Evolutionary conservation across 441 rosid genomes (phyloP).

Genomic region (Arabidopsis lyrata): DNA sequence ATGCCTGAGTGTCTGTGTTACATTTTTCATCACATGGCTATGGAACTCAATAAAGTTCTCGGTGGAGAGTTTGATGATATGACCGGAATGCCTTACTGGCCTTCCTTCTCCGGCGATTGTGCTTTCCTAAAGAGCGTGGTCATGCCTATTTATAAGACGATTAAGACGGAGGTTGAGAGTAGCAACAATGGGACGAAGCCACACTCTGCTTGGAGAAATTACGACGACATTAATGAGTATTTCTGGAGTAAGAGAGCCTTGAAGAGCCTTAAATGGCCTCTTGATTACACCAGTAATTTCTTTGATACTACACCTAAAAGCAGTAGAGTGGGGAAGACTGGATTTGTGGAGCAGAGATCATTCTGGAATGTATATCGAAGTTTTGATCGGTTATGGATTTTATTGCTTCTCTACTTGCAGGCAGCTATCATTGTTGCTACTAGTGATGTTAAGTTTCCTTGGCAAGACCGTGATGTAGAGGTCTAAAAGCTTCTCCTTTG

Average conservation of each 20-base stretch:
- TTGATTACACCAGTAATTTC: slow-evolving; percentile 56
- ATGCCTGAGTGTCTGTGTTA: slow-evolving; percentile 69
- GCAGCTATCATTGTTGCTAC: slow-evolving; percentile 68
- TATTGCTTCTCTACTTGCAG: slow-evolving; percentile 64
- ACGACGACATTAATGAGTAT: slow-evolving; percentile 75
- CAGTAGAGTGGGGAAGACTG: slow-evolving; percentile 71
- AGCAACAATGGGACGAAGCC: slow-evolving; percentile 72
- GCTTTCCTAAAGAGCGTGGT: slow-evolving; percentile 63
- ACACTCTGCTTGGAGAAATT: slow-evolving; percentile 75
- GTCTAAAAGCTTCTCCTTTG: slow-evolving; percentile 39
- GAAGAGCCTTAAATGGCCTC: slow-evolving; percentile 66
- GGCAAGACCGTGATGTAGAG: slow-evolving; percentile 56
- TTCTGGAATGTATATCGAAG: slow-evolving; percentile 74
- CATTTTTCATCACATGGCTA: slow-evolving; percentile 70
- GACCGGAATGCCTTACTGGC: slow-evolving; percentile 64
- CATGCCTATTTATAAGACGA: slow-evolving; percentile 63
- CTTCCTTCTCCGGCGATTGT: slow-evolving; percentile 63
- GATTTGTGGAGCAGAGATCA: slow-evolving; percentile 78
- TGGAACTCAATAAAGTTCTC: slow-evolving; percentile 64
- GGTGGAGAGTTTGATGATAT: slow-evolving; percentile 62
- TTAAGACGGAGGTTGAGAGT: slow-evolving; percentile 60
- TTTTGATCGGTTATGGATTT: slow-evolving; percentile 67
- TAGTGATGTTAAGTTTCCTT: slow-evolving; percentile 49
- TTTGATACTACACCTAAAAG: slow-evolving; percentile 47
- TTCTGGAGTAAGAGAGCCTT: slow-evolving; percentile 79